Evolutionary conservation across 441 rosid genomes (phyloP).

Genomic region (Raphanus hybrid): DNA sequence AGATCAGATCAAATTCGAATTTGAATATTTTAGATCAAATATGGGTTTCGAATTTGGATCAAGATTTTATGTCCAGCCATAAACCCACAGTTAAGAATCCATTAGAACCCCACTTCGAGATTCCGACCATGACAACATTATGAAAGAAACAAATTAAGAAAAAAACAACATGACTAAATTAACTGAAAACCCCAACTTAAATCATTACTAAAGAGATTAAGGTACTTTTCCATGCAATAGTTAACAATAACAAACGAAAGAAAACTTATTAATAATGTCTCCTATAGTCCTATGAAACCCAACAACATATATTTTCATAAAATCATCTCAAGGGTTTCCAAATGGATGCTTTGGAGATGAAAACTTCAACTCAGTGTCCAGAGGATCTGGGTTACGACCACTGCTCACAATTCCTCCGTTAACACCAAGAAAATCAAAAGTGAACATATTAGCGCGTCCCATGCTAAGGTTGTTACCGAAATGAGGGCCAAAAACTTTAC

Average conservation of each 20-base stretch:
- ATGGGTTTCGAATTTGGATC: not conserved
- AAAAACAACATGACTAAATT: not conserved
- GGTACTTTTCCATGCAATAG: constrained; percentile 1
- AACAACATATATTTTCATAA: constrained; percentile 6
- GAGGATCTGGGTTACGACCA: constrained; percentile 41
- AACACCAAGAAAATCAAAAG: constrained; percentile 43
- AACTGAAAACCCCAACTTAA: constrained; percentile 8
- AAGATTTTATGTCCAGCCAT: not conserved
- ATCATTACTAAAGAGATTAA: not conserved
- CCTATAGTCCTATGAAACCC: not conserved
- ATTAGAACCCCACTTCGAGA: not conserved
- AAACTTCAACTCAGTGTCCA: constrained; percentile 28
- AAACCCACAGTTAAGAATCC: not conserved
- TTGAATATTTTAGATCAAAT: not conserved
- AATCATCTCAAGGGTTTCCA: constrained; percentile 31
- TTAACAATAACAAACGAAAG: constrained; percentile 18
- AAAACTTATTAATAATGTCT: constrained; percentile 22
- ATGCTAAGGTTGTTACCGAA: no score
- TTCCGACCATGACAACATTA: constrained; percentile 8
- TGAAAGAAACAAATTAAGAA: not conserved
- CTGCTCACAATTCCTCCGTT: constrained; percentile 36
- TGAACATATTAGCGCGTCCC: constrained; percentile 17
- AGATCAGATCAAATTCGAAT: not conserved
- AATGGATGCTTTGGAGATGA: constrained; percentile 33
- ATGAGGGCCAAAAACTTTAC: constrained; percentile 37